Percentiles rank a stretch among this genome's conserved stretches.
Evolutionary conservation across 1,284 basidiomycete species (phyloP).

Genomic region (Boletus semigastroideus): DNA sequence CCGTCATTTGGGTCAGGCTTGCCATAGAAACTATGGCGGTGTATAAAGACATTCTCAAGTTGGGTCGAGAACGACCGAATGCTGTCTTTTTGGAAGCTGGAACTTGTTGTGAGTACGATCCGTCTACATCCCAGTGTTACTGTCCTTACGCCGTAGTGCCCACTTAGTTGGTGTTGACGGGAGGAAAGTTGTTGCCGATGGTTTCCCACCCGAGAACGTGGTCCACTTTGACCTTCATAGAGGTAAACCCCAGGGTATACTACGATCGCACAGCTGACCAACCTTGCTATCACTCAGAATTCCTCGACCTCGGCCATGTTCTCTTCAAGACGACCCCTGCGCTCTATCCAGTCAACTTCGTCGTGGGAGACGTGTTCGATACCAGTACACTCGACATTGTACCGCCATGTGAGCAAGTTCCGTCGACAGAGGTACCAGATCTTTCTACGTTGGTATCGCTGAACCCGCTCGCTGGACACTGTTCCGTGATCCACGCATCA

Average conservation of each 20-base stretch:
- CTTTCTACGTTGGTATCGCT: not conserved
- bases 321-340: not conserved
- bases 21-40: not conserved
- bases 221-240: conserved; percentile 8
- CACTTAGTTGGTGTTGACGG: conserved; percentile 26
- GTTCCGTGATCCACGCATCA: not conserved
- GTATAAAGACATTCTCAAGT: conserved; percentile 9
- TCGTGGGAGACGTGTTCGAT: not conserved
- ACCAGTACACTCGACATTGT: not conserved
- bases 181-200: conserved; percentile 24
- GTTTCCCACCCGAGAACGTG: conserved; percentile 25
- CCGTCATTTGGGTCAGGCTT: not conserved
- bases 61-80: conserved; percentile 7
- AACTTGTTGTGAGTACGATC: conserved; percentile 6
- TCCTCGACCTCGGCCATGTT: not conserved
- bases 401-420: not conserved
- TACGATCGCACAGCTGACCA: no score
- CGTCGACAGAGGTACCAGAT: not conserved
- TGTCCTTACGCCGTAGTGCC: no score
- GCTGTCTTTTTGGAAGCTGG: conserved; percentile 14
- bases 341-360: not conserved
- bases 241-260: not conserved
- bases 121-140: no score
- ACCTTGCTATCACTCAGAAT: no score
- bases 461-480: not conserved